Conservation (phyloP, 108 stramenopile species). For the Fistulifera pelliculosa region DNA sequence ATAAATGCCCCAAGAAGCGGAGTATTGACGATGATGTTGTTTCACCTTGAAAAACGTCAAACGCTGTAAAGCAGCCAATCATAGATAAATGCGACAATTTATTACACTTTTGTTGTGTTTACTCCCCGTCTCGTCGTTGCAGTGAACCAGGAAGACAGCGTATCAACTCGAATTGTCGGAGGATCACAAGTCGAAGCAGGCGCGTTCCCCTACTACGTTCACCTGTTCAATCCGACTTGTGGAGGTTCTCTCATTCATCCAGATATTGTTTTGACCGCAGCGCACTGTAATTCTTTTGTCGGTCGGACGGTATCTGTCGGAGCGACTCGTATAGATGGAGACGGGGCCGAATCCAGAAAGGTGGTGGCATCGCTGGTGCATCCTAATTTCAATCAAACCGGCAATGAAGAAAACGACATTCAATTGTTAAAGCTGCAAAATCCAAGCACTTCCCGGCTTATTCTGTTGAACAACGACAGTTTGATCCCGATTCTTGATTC, state of each 20-base stretch:
- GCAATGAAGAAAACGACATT: no score
- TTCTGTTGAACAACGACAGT: conserved; percentile 14
- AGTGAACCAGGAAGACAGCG: no score
- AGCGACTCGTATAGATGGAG: no score
- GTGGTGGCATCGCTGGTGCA: conserved; percentile 9
- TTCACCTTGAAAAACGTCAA: no score
- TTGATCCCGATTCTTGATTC: neutral
- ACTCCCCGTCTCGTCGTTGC: no score
- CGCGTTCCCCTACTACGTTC: conserved; percentile 1
- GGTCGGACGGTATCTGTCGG: neutral
- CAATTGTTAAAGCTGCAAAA: no score
- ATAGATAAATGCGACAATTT: no score
- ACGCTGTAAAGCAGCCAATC: no score
- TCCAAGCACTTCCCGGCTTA: no score
- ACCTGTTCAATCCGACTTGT: conserved; percentile 9
- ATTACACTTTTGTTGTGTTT: no score
- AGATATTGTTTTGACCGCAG: conserved; percentile 35
- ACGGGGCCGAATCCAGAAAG: neutral
- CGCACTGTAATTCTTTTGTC: conserved; percentile 26
- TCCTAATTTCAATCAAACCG: conserved; percentile 17
- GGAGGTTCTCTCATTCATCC: conserved; percentile 36
- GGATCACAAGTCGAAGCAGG: neutral
- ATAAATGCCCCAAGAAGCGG: no score
- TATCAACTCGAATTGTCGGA: neutral
- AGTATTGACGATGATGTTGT: no score